These are phyloP conservation scores for Volutella citrinella DNA, from an alignment of 2,329 filamentous ascomycete genomes.

Conservation along the genomic window DNA sequence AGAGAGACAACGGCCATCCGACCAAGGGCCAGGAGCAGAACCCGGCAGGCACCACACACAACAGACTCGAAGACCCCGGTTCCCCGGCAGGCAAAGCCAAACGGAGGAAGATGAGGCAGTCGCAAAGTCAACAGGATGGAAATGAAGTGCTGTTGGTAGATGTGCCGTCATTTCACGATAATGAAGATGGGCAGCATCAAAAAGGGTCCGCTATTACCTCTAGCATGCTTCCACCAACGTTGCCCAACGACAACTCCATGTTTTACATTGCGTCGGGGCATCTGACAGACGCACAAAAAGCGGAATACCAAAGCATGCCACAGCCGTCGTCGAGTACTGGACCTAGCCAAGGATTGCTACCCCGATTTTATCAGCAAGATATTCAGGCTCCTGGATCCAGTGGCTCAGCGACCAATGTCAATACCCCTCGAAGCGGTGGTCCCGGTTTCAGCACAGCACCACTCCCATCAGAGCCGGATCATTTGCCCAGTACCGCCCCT, in stretches of 20 bases:
- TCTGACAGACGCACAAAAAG: constrained; percentile 36
- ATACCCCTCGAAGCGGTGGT: constrained; percentile 30
- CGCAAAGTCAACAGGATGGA: constrained; percentile 12
- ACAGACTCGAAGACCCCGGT: no score
- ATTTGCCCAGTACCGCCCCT: no score
- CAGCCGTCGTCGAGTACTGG: constrained; percentile 15
- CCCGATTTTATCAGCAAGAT: constrained; percentile 15
- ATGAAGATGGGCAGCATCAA: constrained; percentile 8
- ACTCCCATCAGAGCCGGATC: constrained; percentile 14
- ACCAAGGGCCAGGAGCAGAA: constrained; percentile 1
- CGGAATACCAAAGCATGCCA: constrained; percentile 31
- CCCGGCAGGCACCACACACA: no score
- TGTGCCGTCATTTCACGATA: constrained; percentile 20
- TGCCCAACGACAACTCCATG: constrained; percentile 24
- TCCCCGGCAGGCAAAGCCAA: no score
- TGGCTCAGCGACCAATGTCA: constrained; percentile 33
- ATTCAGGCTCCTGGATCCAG: constrained; percentile 26
- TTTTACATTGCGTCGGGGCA: constrained; percentile 32
- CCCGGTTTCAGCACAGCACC: constrained; percentile 18
- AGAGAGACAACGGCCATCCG: constrained; percentile 12
- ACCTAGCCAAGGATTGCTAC: constrained; percentile 12
- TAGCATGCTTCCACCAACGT: constrained; percentile 26
- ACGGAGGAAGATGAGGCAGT: constrained; percentile 18
- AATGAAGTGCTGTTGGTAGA: constrained; percentile 25
- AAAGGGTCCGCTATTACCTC: constrained; percentile 12